Base-by-base conservation (phyloP, 2,329 filamentous ascomycete genomes). In the Microcyclospora pomicola region DNA sequence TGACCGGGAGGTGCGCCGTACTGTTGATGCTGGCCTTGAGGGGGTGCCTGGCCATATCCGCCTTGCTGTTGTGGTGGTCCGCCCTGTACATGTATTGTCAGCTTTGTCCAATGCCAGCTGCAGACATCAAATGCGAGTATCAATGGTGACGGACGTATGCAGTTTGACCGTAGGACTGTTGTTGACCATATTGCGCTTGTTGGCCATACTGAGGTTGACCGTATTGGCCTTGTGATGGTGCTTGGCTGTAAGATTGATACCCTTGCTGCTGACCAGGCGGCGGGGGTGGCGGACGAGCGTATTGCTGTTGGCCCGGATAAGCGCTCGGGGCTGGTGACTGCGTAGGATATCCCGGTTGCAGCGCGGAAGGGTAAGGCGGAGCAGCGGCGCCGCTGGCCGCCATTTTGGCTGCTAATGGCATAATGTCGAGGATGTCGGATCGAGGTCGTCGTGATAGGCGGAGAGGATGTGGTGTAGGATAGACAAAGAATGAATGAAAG, bases 361-460 rank as follows among this genome's bases (percentile, higher is more conserved):
- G 55, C 39, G 63, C 63, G 34, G 62, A 59, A 38, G 65, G 64
- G 41, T 63, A 60, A 29, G 59, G 56, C 42, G 62, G 59, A 36
- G 54, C 45, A 13, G 54, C 50, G 36, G 41, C 47, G 29, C 51
- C 50, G 33, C 49, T 48, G 15, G 50, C 49, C 14, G 51, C 49
- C 32, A 51, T 47, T 38, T 50, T 47, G 34, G 49, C 51, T 27
- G 49, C 52, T 24, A 53, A 46, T 38, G 50, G 52, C 53, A 56
- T 56, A 34, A 36, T 38, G 38, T 33, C 19, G 28, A 16, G 24
- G 12, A 30, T 9, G 28, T 37, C n/a, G 28, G 9, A 15, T 36
- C 15, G 34, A 16, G 35, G 15, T 15, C 11, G 31, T 9, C 13
- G 13, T 9, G 38, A n/a, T 15, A 40, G 14, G 33, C 27, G 15